Conservation (phyloP, 2,329 filamentous ascomycete species). For the Botryotinia calthae region DNA sequence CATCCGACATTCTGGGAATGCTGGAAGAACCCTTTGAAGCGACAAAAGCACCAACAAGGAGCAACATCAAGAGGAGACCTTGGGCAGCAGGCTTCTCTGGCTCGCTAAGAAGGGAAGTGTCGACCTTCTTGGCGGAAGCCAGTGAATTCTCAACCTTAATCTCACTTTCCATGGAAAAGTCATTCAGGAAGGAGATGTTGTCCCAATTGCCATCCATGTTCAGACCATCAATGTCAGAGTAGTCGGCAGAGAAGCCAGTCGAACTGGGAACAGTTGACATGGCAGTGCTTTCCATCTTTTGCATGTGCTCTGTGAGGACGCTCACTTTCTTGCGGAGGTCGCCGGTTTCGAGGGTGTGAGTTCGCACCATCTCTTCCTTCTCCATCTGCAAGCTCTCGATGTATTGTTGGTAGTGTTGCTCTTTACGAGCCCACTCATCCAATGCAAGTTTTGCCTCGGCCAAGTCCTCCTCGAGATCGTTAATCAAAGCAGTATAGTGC, state of each 20-base stretch:
- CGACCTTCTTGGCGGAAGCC: slow-evolving; percentile 54
- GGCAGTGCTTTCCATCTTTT: slow-evolving; percentile 65
- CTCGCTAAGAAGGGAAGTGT: slow-evolving; percentile 47
- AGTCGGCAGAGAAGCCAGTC: slow-evolving; percentile 66
- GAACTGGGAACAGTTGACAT: slow-evolving; percentile 52
- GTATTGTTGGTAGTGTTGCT: slow-evolving; percentile 71
- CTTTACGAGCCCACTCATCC: slow-evolving; percentile 69
- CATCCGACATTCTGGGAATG: slow-evolving; percentile 75
- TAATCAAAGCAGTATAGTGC: slow-evolving; percentile 74
- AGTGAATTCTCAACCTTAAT: slow-evolving; percentile 57
- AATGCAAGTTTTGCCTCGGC: slow-evolving; percentile 64
- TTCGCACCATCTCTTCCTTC: slow-evolving; percentile 87
- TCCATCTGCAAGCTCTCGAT: slow-evolving; percentile 76
- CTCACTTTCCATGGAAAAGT: slow-evolving; percentile 62
- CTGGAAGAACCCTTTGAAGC: slow-evolving; percentile 76
- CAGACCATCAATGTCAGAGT: slow-evolving; percentile 79
- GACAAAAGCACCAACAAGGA: slow-evolving; percentile 94
- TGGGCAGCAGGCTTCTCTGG: slow-evolving; percentile 68
- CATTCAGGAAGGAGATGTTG: slow-evolving; percentile 72
- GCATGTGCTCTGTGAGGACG: slow-evolving; percentile 71
- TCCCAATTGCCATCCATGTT: slow-evolving; percentile 82
- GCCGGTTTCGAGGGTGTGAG: slow-evolving; percentile 84
- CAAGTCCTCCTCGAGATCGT: slow-evolving; percentile 75
- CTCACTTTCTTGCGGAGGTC: slow-evolving; percentile 91
- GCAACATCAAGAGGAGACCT: slow-evolving; percentile 88